Conservation (phyloP, 2,329 filamentous ascomycete genomes). For the Teratosphaeria destructans region DNA sequence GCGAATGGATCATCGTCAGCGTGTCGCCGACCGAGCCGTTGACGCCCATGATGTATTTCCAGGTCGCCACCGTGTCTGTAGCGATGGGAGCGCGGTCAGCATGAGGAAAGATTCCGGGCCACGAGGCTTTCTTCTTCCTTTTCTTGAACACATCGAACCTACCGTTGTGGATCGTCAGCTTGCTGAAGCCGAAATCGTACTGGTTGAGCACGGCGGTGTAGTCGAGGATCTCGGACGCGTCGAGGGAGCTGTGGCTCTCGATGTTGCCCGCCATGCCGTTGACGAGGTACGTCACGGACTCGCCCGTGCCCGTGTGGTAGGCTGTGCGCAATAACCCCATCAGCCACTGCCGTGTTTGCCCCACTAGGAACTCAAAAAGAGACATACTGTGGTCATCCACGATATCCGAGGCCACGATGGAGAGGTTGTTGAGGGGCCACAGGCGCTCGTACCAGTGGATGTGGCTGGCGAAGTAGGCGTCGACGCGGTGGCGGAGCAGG, state of each 20-base stretch:
- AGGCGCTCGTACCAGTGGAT: slow-evolving; percentile 41
- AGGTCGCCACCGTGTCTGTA: slow-evolving; percentile 27
- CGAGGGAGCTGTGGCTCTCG: slow-evolving; percentile 37
- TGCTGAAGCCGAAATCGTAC: slow-evolving; percentile 40
- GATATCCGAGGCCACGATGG: not conserved
- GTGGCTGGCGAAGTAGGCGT: slow-evolving; percentile 28
- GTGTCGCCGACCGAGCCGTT: slow-evolving; percentile 14
- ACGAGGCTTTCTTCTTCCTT: not conserved
- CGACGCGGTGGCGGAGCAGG: slow-evolving; percentile 36
- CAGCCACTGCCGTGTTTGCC: not conserved
- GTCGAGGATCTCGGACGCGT: slow-evolving; percentile 25
- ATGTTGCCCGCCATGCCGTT: slow-evolving; percentile 47
- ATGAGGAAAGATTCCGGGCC: not conserved
- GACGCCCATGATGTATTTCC: slow-evolving; percentile 37
- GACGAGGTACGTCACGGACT: slow-evolving; percentile 40
- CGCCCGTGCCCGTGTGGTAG: slow-evolving; percentile 38
- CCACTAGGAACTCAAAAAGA: not conserved
- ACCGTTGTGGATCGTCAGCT: slow-evolving; percentile 33
- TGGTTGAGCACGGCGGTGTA: slow-evolving; percentile 38
- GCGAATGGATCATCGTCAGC: slow-evolving; percentile 7
- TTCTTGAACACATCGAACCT: not conserved
- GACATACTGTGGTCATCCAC: not conserved
- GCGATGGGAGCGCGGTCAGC: not conserved
- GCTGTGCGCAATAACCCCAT: slow-evolving; percentile 8
- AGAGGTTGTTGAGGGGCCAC: slow-evolving; percentile 21